Evolutionary conservation across 495 filamentous ascomycete species (phyloP), one percentile per base, ranked within the genome.

Genomic region (Chaetomium fimeti): DNA sequence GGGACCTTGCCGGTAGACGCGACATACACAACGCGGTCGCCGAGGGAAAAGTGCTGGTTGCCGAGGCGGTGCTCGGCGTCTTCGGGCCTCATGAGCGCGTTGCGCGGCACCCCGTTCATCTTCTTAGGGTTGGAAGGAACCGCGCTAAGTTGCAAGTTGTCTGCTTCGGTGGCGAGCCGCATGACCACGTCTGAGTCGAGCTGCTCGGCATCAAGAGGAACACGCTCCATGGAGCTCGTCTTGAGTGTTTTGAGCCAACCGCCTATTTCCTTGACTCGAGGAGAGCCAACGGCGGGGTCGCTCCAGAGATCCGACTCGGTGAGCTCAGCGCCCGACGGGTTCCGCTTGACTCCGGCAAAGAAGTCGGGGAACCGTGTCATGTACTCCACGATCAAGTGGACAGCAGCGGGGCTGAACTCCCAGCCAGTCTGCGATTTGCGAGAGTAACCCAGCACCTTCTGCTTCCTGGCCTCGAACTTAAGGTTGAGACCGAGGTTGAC

Each of bases 291-390:
- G 16, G 81, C 79, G 15, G 88, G 88, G 51, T 88, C 84, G 11
- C 87, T 81, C 75, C 92, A 98, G 72, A 99, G 93, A 70, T 96
- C 91, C 0, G 89, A 91, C 49, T 93, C 91, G 45, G 40, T 73
- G 25, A 80, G 67, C 48, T 83, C 80, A 62, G 59, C 79, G 54
- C 71, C 78, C 25, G 74, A 77, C 8, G 76, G 88, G 73, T 81
- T 91, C 55, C 82, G 81, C 70, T 91, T 87, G 63, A 99, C 89
- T 2, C 86, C 89, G 13, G 89, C 89, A 70, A 98, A 91, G 76
- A 99, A 97, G 45, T 96, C 91, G 0, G 95, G 95, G 76, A 99
- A 99, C 32, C 83, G 88, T 57, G 86, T 86, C 89, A 97, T 97
- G 76, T 98, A 99, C 59, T 93, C 83, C 53, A 82, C 80, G 8